A percentile compares a stretch with the other conserved stretches of the same genome.
phyloP scores from a whole-genome alignment of 805 yeast species.

The Kregervanrija pseudodelftensis region DNA sequence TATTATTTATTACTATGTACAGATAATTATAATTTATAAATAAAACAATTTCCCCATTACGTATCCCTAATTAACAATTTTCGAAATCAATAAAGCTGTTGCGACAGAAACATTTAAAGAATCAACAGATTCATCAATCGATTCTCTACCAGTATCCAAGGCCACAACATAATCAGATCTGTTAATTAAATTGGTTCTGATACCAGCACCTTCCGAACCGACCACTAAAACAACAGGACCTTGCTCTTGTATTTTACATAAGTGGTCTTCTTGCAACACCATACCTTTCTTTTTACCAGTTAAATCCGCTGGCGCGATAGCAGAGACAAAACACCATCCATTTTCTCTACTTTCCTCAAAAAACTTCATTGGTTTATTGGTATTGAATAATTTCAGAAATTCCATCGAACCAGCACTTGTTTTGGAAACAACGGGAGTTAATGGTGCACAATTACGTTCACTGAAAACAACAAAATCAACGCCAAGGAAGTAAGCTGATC shows the following conservation, averaged over 20 bases:
- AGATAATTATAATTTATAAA: background rate
- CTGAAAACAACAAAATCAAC: constrained; percentile 73
- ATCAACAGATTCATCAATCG: constrained; percentile 43
- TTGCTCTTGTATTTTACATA: constrained; percentile 35
- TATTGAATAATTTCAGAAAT: constrained; percentile 52
- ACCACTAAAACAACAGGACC: constrained; percentile 65
- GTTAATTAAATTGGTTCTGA: constrained; percentile 56
- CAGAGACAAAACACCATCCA: constrained; percentile 69
- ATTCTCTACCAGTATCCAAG: constrained; percentile 24
- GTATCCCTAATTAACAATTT: background rate
- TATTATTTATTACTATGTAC: background rate
- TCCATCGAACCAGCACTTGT: constrained; percentile 84
- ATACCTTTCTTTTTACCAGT: constrained; percentile 23
- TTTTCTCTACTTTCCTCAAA: constrained; percentile 45
- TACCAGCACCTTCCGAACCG: constrained; percentile 84
- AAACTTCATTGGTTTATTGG: constrained; percentile 53
- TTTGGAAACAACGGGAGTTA: constrained; percentile 74
- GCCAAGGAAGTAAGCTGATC: constrained; percentile 78
- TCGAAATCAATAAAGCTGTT: constrained; percentile 54
- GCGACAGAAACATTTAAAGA: constrained; percentile 90
- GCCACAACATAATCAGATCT: constrained; percentile 48
- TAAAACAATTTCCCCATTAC: background rate
- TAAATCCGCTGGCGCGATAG: constrained; percentile 37
- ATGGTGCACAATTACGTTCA: constrained; percentile 60
- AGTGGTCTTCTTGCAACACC: constrained; percentile 24